Percentiles rank a stretch among this genome's conserved stretches.
These are phyloP conservation scores for Mortierella sp. DNA, from an alignment of 371 early-diverging fungal species.

Conservation along the genomic window DNA sequence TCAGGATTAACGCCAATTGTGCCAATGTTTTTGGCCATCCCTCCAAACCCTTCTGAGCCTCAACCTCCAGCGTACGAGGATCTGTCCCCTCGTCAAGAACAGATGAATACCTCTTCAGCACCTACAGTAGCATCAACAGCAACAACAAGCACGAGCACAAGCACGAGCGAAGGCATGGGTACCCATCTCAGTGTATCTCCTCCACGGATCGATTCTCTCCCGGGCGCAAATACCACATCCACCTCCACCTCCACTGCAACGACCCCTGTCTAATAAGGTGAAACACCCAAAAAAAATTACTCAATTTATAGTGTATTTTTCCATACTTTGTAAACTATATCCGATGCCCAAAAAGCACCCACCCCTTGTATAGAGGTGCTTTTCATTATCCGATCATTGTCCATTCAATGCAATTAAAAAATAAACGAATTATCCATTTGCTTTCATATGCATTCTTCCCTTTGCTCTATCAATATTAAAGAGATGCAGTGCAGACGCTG, in stretches of 20 bases:
- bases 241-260: not conserved
- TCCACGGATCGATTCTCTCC: conserved; percentile 9
- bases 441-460: too few species aligned
- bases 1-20: not conserved
- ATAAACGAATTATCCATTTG: too few species aligned
- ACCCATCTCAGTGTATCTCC: not conserved
- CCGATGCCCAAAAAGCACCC: too few species aligned
- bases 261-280: not conserved
- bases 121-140: not conserved
- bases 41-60: conserved; percentile 5
- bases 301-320: too few species aligned
- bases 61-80: conserved; percentile 19
- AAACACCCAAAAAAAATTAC: not conserved
- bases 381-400: too few species aligned
- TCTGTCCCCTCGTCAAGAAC: conserved; percentile 12
- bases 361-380: too few species aligned
- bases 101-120: not conserved
- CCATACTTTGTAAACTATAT: too few species aligned
- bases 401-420: too few species aligned
- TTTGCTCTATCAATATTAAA: too few species aligned
- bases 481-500: too few species aligned
- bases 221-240: conserved; percentile 5
- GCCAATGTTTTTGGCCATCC: not conserved
- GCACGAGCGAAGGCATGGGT: not conserved
- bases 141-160: not conserved